These are phyloP conservation scores for Thelonectria blattea DNA, from an alignment of 2,329 filamentous ascomycete genomes.

Conservation along the genomic window DNA sequence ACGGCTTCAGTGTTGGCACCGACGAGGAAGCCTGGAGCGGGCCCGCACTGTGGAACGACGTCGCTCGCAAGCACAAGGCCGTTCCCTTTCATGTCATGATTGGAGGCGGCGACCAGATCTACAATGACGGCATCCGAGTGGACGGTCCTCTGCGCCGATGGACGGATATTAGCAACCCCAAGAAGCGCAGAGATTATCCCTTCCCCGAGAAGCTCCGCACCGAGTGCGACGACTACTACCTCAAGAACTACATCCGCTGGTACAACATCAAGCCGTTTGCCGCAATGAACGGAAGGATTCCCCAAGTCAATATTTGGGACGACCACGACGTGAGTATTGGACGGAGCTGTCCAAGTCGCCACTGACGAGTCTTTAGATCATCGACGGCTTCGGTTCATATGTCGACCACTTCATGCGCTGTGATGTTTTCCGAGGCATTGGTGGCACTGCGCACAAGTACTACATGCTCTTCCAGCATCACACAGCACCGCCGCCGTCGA, in stretches of 20 bases:
- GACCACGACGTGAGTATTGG: conserved; percentile 75
- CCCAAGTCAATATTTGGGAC: conserved; percentile 98
- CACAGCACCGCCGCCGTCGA: conserved; percentile 81
- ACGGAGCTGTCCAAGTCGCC: background rate
- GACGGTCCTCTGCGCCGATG: conserved; percentile 81
- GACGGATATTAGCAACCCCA: conserved; percentile 83
- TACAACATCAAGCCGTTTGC: conserved; percentile 86
- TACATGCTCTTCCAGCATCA: conserved; percentile 99
- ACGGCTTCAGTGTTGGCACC: conserved; percentile 90
- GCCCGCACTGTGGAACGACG: conserved; percentile 94
- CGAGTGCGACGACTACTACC: conserved; percentile 88
- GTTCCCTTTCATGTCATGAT: conserved; percentile 94
- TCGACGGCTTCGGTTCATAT: conserved; percentile 93
- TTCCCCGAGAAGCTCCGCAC: conserved; percentile 81
- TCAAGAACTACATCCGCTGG: conserved; percentile 86
- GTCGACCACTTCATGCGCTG: conserved; percentile 92
- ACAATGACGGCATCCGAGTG: conserved; percentile 92
- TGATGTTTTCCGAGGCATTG: conserved; percentile 88
- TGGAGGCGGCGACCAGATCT: conserved; percentile 94
- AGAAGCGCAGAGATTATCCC: conserved; percentile 77
- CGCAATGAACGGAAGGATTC: conserved; percentile 85
- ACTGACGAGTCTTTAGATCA: conserved; percentile 69
- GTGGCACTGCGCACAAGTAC: conserved; percentile 94
- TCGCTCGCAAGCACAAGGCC: conserved; percentile 79
- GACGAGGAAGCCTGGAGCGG: conserved; percentile 88